A percentile compares a stretch with the other conserved stretches of the same genome.
Conservation (phyloP, 768 basidiomycete species). For the Coprinellus aureogranulatus region DNA sequence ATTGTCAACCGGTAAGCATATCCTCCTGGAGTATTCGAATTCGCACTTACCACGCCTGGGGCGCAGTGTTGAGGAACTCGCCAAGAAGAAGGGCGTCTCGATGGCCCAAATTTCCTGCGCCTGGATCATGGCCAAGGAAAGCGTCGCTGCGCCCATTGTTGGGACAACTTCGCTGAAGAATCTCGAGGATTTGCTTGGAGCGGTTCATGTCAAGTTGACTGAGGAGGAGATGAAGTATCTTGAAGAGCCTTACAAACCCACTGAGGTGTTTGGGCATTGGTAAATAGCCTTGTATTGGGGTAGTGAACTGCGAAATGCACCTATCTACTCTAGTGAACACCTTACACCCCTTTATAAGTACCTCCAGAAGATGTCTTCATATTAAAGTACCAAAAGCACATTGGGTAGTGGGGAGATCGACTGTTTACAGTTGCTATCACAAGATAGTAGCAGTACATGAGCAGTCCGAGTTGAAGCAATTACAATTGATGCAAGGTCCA, state of each 20-base stretch:
- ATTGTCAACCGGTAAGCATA: constrained; percentile 35
- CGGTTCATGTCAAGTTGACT: constrained; percentile 21
- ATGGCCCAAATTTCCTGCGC: constrained; percentile 59
- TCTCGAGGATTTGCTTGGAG: constrained; percentile 49
- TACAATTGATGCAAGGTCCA: neutral
- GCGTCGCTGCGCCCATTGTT: constrained; percentile 56
- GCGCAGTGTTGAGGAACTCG: constrained; percentile 58
- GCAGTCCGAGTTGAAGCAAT: neutral
- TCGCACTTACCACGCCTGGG: too few species aligned
- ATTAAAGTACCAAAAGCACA: too few species aligned
- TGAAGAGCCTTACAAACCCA: constrained; percentile 23
- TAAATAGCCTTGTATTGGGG: too few species aligned
- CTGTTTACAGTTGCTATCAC: too few species aligned
- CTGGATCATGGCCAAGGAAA: constrained; percentile 46
- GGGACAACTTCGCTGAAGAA: constrained; percentile 50
- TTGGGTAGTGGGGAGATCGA: too few species aligned
- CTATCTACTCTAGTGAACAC: too few species aligned
- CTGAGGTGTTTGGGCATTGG: constrained; percentile 2
- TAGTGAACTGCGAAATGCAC: too few species aligned
- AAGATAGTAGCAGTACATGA: too few species aligned
- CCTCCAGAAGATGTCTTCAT: too few species aligned
- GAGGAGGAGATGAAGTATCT: constrained; percentile 27
- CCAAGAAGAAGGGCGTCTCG: constrained; percentile 46
- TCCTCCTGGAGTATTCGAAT: too few species aligned
- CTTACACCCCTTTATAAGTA: too few species aligned